Percentiles rank a stretch among this genome's conserved stretches.
phyloP scores from a whole-genome alignment of 2,329 filamentous ascomycete species.

The Didymella arachidicola region DNA sequence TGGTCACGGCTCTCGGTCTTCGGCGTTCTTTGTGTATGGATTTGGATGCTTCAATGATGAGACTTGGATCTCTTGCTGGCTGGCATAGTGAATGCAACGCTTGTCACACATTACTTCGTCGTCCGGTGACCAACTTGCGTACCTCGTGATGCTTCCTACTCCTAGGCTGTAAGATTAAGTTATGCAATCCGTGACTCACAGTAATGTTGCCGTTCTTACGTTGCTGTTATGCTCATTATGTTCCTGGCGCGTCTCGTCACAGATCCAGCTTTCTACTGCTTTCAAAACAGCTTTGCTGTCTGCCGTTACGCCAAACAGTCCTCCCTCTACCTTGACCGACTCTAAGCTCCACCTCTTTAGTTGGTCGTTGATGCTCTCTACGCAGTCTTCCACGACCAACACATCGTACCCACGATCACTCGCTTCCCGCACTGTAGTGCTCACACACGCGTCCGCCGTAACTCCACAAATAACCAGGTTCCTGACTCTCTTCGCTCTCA shows the following conservation, averaged over 20 bases:
- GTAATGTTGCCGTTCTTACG: neutral
- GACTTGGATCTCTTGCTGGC: constrained; percentile 29
- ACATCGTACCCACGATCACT: constrained; percentile 65
- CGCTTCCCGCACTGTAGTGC: constrained; percentile 63
- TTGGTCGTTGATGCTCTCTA: constrained; percentile 41
- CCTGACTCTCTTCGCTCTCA: constrained; percentile 60
- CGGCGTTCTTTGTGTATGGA: constrained; percentile 42
- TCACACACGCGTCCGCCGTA: constrained; percentile 65
- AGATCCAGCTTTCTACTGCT: constrained; percentile 36
- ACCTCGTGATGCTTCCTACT: neutral
- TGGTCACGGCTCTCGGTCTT: constrained; percentile 41
- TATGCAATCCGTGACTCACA: neutral
- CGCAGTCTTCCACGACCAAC: constrained; percentile 60
- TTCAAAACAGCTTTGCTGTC: constrained; percentile 32
- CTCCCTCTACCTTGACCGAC: constrained; percentile 38
- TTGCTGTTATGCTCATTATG: neutral
- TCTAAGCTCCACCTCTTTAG: constrained; percentile 43
- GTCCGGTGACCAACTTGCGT: neutral
- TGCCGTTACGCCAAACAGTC: constrained; percentile 41
- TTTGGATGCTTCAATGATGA: constrained; percentile 39
- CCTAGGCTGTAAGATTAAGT: too few species aligned
- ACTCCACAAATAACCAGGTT: constrained; percentile 64
- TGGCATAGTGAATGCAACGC: constrained; percentile 43
- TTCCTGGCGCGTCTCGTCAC: neutral
- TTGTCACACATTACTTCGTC: constrained; percentile 1